Conservation (phyloP, 805 yeast species). For the Yamadazyma tumulicola region DNA sequence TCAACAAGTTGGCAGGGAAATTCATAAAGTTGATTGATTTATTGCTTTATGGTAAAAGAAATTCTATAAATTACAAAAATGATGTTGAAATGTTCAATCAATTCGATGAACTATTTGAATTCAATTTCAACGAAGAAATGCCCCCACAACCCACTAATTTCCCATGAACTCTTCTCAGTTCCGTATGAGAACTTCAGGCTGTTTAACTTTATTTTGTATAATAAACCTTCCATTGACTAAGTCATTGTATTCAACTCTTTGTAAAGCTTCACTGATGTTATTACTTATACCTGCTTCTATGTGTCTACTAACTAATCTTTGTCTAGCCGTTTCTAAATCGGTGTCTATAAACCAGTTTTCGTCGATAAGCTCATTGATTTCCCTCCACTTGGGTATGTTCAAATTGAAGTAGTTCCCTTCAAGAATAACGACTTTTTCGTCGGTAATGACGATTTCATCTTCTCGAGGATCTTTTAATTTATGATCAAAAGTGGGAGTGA, state of each 20-base stretch:
- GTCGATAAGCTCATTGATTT: slow-evolving; percentile 37
- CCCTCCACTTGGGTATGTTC: slow-evolving; percentile 56
- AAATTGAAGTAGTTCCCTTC: slow-evolving; percentile 77
- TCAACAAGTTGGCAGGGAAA: slow-evolving; percentile 18
- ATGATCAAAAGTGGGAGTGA: slow-evolving; percentile 77
- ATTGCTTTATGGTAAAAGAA: slow-evolving; percentile 12
- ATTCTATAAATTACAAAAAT: slow-evolving; percentile 5
- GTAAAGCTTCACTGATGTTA: slow-evolving; percentile 47
- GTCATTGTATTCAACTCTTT: slow-evolving; percentile 56
- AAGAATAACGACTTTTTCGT: slow-evolving; percentile 53
- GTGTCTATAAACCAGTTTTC: slow-evolving; percentile 53
- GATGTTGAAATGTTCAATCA: slow-evolving; percentile 14
- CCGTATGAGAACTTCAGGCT: slow-evolving; percentile 5
- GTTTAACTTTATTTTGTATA: slow-evolving; percentile 16
- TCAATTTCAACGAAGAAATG: background rate
- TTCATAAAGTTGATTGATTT: slow-evolving; percentile 16
- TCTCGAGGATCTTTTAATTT: slow-evolving; percentile 66
- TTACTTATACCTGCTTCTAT: slow-evolving; percentile 49
- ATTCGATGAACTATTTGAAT: slow-evolving; percentile 14
- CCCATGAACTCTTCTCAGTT: background rate
- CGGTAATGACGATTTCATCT: slow-evolving; percentile 45
- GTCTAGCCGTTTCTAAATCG: slow-evolving; percentile 41
- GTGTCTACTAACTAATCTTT: slow-evolving; percentile 68
- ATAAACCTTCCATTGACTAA: slow-evolving; percentile 54
- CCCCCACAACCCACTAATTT: background rate